A percentile compares a stretch with the other conserved stretches of the same genome.
These are phyloP conservation scores for Clonostachys sp. DNA, from an alignment of 2,329 filamentous ascomycete species.

Conservation along the genomic window DNA sequence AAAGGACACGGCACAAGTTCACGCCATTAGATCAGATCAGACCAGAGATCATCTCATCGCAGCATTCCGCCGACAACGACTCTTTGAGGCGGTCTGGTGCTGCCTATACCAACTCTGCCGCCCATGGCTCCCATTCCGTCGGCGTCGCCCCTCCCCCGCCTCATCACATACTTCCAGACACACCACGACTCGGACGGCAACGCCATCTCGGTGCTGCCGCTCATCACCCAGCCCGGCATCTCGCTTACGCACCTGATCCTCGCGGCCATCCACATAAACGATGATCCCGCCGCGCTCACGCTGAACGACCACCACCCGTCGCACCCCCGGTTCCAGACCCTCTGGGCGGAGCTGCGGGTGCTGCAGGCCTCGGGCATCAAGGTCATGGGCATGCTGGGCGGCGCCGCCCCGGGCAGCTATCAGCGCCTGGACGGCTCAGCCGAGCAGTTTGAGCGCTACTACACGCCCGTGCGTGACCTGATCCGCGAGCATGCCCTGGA, in stretches of 20 bases:
- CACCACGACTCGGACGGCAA: constrained; percentile 38
- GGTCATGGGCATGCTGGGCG: constrained; percentile 83
- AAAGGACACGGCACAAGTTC: too few relatives aligned
- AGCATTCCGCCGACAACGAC: too few relatives aligned
- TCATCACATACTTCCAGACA: constrained; percentile 51
- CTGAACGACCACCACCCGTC: constrained; percentile 76
- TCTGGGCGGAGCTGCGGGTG: constrained; percentile 74
- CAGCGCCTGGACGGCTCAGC: constrained; percentile 48
- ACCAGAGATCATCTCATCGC: too few relatives aligned
- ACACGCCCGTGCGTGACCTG: constrained; percentile 62
- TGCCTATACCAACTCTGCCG: too few relatives aligned
- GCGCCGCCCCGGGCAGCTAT: constrained; percentile 74
- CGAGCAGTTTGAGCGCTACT: constrained; percentile 66
- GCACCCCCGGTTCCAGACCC: constrained; percentile 60
- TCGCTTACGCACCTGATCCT: constrained; percentile 76
- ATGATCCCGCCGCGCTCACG: constrained; percentile 58
- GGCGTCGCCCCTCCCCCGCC: constrained; percentile 28
- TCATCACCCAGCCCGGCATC: constrained; percentile 41
- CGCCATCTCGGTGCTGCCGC: constrained; percentile 47
- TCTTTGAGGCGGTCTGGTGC: too few relatives aligned
- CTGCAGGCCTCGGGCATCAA: constrained; percentile 72
- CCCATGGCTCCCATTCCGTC: too few relatives aligned
- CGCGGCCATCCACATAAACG: constrained; percentile 81
- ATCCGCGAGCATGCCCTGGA: constrained; percentile 59
- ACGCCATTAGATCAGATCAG: too few relatives aligned